Evolutionary conservation across 1,284 basidiomycete genomes (phyloP).

Genomic region (Wallemia mellicola): DNA sequence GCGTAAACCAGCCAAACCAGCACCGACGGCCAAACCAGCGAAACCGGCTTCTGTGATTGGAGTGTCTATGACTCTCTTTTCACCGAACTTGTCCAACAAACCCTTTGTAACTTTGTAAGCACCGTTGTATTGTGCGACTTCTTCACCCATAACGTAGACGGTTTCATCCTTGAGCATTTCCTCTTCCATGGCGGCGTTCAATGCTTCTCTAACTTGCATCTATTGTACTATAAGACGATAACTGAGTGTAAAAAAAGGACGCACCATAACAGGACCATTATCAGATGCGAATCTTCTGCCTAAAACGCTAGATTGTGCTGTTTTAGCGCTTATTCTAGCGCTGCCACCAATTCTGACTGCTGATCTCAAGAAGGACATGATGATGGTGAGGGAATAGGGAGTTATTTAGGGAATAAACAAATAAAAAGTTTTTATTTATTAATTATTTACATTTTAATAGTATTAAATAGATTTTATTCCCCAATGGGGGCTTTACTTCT

Average conservation of each 20-base stretch:
- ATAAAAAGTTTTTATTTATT: too few species aligned
- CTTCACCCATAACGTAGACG: slow-evolving; percentile 90
- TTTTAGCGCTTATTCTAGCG: too few species aligned
- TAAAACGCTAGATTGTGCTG: too few species aligned
- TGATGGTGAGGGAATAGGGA: too few species aligned
- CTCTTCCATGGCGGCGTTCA: slow-evolving; percentile 97
- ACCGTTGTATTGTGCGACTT: slow-evolving; percentile 96
- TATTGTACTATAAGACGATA: neutral
- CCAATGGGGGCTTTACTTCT: too few species aligned
- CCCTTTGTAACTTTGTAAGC: slow-evolving; percentile 99
- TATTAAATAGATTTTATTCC: too few species aligned
- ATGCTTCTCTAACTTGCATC: slow-evolving; percentile 92
- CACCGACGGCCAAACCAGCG: slow-evolving; percentile 80
- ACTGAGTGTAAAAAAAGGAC: neutral
- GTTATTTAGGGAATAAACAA: too few species aligned
- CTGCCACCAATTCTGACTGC: too few species aligned
- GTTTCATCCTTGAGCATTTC: slow-evolving; percentile 91
- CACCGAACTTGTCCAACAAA: slow-evolving; percentile 94
- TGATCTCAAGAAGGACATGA: too few species aligned
- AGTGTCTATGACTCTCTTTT: slow-evolving; percentile 91
- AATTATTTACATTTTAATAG: too few species aligned
- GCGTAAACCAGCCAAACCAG: slow-evolving; percentile 72
- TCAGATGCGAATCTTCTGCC: neutral
- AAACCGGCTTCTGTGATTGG: slow-evolving; percentile 98
- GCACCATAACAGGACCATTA: neutral